Percentiles rank a stretch among this genome's conserved stretches.
Conservation (phyloP, 192 early-diverging fungal genomes). For the Dispira parvispora region DNA sequence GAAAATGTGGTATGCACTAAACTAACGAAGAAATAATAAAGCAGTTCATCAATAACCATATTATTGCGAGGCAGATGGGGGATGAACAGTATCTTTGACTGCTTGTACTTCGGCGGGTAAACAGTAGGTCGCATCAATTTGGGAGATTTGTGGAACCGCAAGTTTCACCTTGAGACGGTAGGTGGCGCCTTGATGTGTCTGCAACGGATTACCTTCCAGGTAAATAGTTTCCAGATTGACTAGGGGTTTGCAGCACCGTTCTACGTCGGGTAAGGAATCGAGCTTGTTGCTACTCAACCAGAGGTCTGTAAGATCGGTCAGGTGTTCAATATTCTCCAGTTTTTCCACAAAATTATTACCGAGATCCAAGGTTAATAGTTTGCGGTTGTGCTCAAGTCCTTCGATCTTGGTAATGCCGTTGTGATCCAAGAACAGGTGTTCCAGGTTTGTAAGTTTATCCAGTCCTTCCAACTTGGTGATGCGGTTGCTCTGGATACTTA, state of each 20-base stretch:
- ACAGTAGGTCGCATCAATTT: slow-evolving; percentile 69
- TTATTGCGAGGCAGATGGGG: no score
- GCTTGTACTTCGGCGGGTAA: not conserved
- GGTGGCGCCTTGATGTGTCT: slow-evolving; percentile 48
- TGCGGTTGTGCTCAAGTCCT: slow-evolving; percentile 58
- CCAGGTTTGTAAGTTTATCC: slow-evolving; percentile 43
- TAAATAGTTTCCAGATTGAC: slow-evolving; percentile 68
- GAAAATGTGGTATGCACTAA: no score
- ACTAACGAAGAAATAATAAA: no score
- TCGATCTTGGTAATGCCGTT: slow-evolving; percentile 69
- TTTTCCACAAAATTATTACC: slow-evolving; percentile 58
- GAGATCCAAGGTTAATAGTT: slow-evolving; percentile 69
- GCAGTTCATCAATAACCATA: no score
- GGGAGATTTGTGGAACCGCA: slow-evolving; percentile 64
- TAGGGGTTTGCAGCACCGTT: slow-evolving; percentile 40
- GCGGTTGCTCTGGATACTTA: slow-evolving; percentile 81
- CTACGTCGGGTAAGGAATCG: slow-evolving; percentile 58
- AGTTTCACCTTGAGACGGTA: slow-evolving; percentile 82
- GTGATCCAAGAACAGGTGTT: slow-evolving; percentile 86
- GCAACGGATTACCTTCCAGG: slow-evolving; percentile 88
- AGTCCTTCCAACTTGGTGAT: slow-evolving; percentile 59
- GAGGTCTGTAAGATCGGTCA: slow-evolving; percentile 63
- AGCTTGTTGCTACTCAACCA: slow-evolving; percentile 82
- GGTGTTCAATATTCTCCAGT: slow-evolving; percentile 53
- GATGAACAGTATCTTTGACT: no score